A percentile compares a stretch with the other conserved stretches of the same genome.
Conservation (phyloP, 768 basidiomycete species). For the Tylopilus sp. region DNA sequence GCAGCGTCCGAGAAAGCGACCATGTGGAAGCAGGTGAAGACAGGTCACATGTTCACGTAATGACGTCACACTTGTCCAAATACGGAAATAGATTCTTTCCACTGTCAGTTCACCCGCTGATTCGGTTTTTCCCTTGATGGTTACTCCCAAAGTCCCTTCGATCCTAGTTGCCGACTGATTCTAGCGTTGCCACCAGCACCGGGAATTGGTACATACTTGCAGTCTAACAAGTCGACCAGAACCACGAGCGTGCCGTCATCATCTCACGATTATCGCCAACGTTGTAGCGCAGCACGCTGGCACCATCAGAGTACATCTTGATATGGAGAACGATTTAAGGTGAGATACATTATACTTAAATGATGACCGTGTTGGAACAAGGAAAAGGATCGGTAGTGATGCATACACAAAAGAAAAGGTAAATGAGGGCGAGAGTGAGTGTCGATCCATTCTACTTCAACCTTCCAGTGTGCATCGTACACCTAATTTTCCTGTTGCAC, state of each 20-base stretch:
- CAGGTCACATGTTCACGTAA: not conserved
- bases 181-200: too few species aligned
- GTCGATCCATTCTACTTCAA: not conserved
- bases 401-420: constrained; percentile 2
- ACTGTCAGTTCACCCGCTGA: too few species aligned
- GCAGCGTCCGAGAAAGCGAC: not conserved
- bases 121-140: too few species aligned
- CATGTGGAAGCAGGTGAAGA: not conserved
- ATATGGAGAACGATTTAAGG: constrained; percentile 4
- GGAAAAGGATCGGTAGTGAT: not conserved
- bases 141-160: too few species aligned
- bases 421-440: constrained; percentile 1
- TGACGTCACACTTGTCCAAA: not conserved
- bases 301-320: constrained; percentile 1
- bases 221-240: too few species aligned
- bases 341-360: constrained; percentile 18
- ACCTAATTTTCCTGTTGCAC: constrained; percentile 4
- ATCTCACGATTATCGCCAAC: too few species aligned
- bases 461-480: not conserved
- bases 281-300: too few species aligned
- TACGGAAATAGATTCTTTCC: not conserved
- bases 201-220: too few species aligned
- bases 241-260: not conserved
- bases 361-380: not conserved
- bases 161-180: too few species aligned